Percentiles rank a stretch among this genome's conserved stretches.
Conservation (phyloP, 2,329 filamentous ascomycete species). For the Leptographium radiaticola region DNA sequence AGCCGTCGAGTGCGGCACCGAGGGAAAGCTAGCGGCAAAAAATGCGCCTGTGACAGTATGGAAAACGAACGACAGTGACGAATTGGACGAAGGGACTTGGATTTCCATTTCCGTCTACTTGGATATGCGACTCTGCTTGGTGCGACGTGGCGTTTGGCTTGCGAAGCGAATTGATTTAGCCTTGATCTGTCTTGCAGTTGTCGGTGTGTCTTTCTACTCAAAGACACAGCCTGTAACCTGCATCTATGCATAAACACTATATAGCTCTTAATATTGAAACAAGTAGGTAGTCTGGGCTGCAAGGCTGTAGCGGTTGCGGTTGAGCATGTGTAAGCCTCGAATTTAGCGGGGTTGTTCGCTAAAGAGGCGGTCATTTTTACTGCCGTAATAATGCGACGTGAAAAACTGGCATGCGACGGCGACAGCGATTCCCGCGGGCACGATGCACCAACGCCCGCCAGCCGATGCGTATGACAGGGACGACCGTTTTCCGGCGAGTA, state of each 20-base stretch:
- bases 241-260: not conserved
- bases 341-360: not conserved
- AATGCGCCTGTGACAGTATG: no score
- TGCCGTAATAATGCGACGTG: no score
- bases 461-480: conserved; percentile 7
- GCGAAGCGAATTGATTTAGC: not conserved
- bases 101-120: not conserved
- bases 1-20: conserved; percentile 33
- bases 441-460: conserved; percentile 12
- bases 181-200: not conserved
- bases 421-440: not conserved
- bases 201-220: not conserved
- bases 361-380: not conserved
- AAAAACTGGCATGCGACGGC: not conserved
- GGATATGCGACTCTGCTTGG: not conserved
- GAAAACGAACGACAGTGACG: not conserved
- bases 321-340: no score
- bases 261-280: not conserved
- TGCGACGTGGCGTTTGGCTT: not conserved
- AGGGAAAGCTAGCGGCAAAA: not conserved
- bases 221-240: not conserved
- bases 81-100: not conserved
- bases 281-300: no score
- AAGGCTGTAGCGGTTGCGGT: no score
- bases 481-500: conserved; percentile 1